Percentiles rank a stretch among this genome's conserved stretches.
Conservation (phyloP, 2,329 filamentous ascomycete genomes). For the Stemphylium beticola region DNA sequence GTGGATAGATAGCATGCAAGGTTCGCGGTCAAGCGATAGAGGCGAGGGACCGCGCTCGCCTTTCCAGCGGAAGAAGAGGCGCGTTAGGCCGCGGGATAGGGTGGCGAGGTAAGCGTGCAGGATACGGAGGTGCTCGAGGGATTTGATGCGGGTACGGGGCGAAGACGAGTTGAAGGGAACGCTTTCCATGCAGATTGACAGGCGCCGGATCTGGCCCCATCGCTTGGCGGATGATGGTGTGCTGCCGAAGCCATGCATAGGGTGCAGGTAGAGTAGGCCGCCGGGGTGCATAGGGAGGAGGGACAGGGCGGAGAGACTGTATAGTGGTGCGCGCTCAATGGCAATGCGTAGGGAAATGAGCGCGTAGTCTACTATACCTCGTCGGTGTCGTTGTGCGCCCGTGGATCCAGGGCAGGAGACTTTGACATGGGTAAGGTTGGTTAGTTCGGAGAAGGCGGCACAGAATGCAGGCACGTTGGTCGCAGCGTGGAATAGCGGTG, state of each 20-base stretch:
- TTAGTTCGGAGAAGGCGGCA: constrained; percentile 70
- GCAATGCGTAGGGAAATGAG: constrained; percentile 86
- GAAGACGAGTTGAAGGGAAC: constrained; percentile 66
- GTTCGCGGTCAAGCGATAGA: constrained; percentile 71
- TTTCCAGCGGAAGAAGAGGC: constrained; percentile 79
- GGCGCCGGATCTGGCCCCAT: constrained; percentile 78
- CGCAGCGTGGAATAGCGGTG: constrained; percentile 85
- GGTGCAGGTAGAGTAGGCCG: constrained; percentile 78
- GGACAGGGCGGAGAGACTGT: constrained; percentile 71
- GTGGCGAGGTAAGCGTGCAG: constrained; percentile 79
- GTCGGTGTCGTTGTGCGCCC: constrained; percentile 69
- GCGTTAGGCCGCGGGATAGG: constrained; percentile 70
- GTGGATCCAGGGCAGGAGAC: constrained; percentile 78
- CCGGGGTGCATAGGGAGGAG: constrained; percentile 76
- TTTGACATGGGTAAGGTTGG: constrained; percentile 74
- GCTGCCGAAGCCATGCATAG: constrained; percentile 74
- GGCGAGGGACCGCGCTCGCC: constrained; percentile 76
- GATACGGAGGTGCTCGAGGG: constrained; percentile 66
- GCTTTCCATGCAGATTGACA: constrained; percentile 73
- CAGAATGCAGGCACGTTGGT: constrained; percentile 88
- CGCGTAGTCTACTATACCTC: constrained; percentile 84
- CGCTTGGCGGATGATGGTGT: constrained; percentile 73
- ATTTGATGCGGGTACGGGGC: constrained; percentile 65
- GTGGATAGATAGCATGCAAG: constrained; percentile 66
- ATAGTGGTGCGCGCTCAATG: constrained; percentile 73